A percentile compares a stretch with the other conserved stretches of the same genome.
Evolutionary conservation across 1,139 yeast genomes (phyloP).

Genomic region (Lodderomyces theae): DNA sequence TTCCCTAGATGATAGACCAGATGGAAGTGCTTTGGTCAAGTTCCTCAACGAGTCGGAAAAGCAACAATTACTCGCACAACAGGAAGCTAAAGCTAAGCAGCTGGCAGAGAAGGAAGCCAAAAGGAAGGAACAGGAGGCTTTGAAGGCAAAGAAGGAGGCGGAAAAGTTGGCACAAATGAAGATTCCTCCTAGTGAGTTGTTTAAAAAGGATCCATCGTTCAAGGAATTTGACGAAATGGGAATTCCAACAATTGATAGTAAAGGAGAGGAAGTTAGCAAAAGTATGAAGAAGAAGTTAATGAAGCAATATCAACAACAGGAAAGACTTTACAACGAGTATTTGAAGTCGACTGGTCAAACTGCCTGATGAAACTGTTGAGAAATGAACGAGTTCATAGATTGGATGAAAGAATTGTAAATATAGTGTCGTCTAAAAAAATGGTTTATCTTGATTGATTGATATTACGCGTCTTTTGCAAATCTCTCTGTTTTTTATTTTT

Average conservation of each 20-base stretch:
- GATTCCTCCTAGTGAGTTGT: conserved; percentile 68
- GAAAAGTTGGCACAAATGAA: conserved; percentile 71
- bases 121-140: conserved; percentile 37
- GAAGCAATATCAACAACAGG: conserved; percentile 77
- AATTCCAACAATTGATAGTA: conserved; percentile 69
- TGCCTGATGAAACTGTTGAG: neutral
- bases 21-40: conserved; percentile 76
- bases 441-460: too few species aligned
- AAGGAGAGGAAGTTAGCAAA: conserved; percentile 87
- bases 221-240: conserved; percentile 85
- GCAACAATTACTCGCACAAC: conserved; percentile 59
- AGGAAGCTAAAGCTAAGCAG: conserved; percentile 57
- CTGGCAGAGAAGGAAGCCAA: conserved; percentile 39
- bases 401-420: too few species aligned
- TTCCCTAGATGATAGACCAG: conserved; percentile 83
- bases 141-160: conserved; percentile 56
- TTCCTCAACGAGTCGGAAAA: conserved; percentile 70
- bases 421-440: too few species aligned
- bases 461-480: neutral
- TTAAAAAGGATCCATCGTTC: conserved; percentile 54
- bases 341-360: conserved; percentile 16
- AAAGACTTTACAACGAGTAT: conserved; percentile 74
- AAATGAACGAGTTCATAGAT: too few species aligned
- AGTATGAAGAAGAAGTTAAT: conserved; percentile 77
- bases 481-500: too few species aligned